Conservation (phyloP, 176 grass and related monocot genomes). For the Ensete ventricosum region DNA sequence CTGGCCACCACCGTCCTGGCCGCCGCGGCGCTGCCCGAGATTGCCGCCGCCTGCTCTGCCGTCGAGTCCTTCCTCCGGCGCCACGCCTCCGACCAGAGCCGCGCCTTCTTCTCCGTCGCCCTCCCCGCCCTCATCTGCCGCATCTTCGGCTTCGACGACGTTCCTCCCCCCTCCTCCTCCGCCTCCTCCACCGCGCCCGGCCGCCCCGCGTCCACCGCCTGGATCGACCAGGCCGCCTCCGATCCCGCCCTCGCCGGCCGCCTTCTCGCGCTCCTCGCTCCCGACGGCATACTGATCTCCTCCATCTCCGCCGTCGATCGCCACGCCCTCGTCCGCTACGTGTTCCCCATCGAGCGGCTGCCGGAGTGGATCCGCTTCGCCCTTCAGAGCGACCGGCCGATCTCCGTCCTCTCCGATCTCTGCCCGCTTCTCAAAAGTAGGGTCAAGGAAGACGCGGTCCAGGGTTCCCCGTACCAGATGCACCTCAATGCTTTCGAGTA, state of each 20-base stretch:
- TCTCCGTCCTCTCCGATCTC: slow-evolving; percentile 22
- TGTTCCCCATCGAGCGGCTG: slow-evolving; percentile 73
- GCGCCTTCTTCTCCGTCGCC: slow-evolving; percentile 20
- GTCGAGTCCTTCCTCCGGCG: slow-evolving; percentile 38
- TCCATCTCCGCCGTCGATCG: slow-evolving; percentile 47
- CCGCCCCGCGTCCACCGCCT: slow-evolving; percentile 42
- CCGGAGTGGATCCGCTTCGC: slow-evolving; percentile 62
- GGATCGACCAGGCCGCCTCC: slow-evolving; percentile 46
- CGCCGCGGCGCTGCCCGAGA: slow-evolving; percentile 25
- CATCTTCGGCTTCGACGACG: slow-evolving; percentile 15
- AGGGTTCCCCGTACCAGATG: slow-evolving; percentile 26
- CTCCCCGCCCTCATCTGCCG: slow-evolving; percentile 39
- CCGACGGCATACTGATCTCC: slow-evolving; percentile 55
- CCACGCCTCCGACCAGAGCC: slow-evolving; percentile 26
- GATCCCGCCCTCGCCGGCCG: slow-evolving; percentile 28
- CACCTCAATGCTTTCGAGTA: slow-evolving; percentile 80
- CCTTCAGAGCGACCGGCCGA: slow-evolving; percentile 17
- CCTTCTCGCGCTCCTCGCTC: slow-evolving; percentile 46
- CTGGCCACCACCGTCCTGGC: slow-evolving; percentile 36
- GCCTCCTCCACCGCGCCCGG: slow-evolving; percentile 31
- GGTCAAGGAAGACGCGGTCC: slow-evolving; percentile 37
- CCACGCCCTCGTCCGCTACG: slow-evolving; percentile 47
- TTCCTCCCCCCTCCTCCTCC: slow-evolving; percentile 25
- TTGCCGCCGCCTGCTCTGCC: slow-evolving; percentile 21
- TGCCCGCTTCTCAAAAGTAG: slow-evolving; percentile 48